Evolutionary conservation across 2,329 filamentous ascomycete genomes (phyloP).

Genomic region (Aspergillus hortae): DNA sequence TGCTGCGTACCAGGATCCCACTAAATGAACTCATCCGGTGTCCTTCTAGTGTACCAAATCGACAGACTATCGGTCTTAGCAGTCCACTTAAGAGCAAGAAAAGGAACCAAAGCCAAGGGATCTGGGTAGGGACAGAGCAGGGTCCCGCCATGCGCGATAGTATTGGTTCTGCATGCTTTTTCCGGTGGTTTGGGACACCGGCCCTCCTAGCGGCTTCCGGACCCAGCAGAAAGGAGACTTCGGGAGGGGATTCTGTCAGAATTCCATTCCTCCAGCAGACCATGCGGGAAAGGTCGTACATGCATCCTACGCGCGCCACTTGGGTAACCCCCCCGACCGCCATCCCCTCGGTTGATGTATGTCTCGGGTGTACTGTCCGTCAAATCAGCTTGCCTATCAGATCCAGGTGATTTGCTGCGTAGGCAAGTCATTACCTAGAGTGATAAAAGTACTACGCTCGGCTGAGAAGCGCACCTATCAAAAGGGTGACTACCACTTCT

Average conservation of each 20-base stretch:
- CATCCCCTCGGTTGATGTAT: neutral
- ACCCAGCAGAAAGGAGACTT: neutral
- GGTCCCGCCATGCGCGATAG: neutral
- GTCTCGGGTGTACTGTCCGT: neutral
- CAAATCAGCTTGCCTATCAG: too few relatives aligned
- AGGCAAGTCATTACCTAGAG: too few relatives aligned
- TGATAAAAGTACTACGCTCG: too few relatives aligned
- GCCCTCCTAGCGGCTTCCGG: neutral
- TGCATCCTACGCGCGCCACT: too few relatives aligned
- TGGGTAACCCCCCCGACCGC: neutral
- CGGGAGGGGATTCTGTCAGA: neutral
- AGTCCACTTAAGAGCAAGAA: too few relatives aligned
- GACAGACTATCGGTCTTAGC: neutral
- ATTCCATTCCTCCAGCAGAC: neutral
- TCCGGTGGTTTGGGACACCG: neutral
- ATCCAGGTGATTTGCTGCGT: too few relatives aligned
- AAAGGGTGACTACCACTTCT: too few relatives aligned
- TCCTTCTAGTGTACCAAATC: neutral
- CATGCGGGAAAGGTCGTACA: neutral
- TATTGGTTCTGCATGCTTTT: neutral
- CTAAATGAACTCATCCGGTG: neutral
- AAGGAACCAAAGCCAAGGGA: too few relatives aligned
- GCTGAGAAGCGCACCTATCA: too few relatives aligned
- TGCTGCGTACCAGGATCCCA: neutral
- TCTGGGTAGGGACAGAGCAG: too few relatives aligned